Evolutionary conservation across 176 grass and related monocot genomes (phyloP), one percentile per base, ranked within the genome.

Genomic region (Oryza glaberrima): DNA sequence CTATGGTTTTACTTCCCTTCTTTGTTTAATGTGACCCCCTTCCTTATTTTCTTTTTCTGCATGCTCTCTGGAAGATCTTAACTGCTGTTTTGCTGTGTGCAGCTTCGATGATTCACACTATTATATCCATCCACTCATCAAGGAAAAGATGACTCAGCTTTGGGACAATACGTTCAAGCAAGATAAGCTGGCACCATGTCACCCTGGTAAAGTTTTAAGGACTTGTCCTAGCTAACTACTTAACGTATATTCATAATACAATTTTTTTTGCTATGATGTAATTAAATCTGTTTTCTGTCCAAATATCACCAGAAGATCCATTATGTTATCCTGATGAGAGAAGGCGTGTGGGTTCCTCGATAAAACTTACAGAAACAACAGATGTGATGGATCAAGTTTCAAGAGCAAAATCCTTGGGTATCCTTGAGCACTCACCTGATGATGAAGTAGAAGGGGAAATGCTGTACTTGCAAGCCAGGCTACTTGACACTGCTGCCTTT

Each of bases 361-460:
- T 64, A 84, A 51, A 78, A 75, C 73, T 52, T 72, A 54, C 48
- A 12, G 51, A 73, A 63, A 46, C 70, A 88, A 81, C 78, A 77
- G 75, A 72, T 71, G 76, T 61, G 51, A 10, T 78, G 64, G 88
- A 91, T 72, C 87, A 91, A 76, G 44, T 96, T 84, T 87, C 79
- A 35, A 89, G 86, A 67, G 86, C 84, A 49, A 91, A 81, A 80
- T 90, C 81, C 52, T 87, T 82, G 78, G 80, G 85, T 76, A 78
- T 99, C 81, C 86, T 92, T 26, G 91, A 94, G 49, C 83, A 94
- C 73, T 88, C 88, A 49, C 89, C 91, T 81, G 91, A 99, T 91
- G 96, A 99, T 90, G 96, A 99, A 96, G 78, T 99, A 75, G 96
- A 96, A 82, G 96, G 86, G 23, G 96, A 99, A 88, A 72, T 96